phyloP scores from a whole-genome alignment of 352 stramenopile species.

The Phytophthora litchii region DNA sequence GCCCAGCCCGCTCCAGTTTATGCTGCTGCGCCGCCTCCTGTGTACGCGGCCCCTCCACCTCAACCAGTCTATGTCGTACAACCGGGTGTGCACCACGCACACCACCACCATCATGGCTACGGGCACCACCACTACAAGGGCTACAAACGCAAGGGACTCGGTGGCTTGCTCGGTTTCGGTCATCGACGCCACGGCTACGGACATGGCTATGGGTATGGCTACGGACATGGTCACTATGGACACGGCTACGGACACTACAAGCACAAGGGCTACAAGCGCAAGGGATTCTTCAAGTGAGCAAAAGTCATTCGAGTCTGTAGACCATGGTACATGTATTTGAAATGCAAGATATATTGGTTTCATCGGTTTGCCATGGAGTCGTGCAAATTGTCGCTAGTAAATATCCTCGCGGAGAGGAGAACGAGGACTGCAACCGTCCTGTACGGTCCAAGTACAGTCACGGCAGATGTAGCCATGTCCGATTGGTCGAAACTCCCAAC shows the following conservation, averaged over 20 bases:
- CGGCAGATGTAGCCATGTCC: conserved; percentile 13
- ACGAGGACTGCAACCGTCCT: too few species aligned
- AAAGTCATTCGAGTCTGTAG: background rate
- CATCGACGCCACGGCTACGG: conserved; percentile 13
- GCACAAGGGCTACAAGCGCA: conserved; percentile 42
- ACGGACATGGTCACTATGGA: conserved; percentile 26
- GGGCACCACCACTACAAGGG: conserved; percentile 30
- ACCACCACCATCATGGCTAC: conserved; percentile 30
- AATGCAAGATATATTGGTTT: conserved; percentile 12
- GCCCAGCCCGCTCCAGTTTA: conserved; percentile 7
- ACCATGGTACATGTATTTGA: conserved; percentile 5
- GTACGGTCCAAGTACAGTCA: too few species aligned
- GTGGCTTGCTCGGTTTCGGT: conserved; percentile 25
- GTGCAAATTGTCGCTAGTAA: too few species aligned
- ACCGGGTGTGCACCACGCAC: conserved; percentile 30
- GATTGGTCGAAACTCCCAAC: conserved; percentile 8
- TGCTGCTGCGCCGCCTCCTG: conserved; percentile 14
- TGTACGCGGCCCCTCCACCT: conserved; percentile 15
- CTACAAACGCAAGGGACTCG: conserved; percentile 28
- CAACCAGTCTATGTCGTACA: conserved; percentile 42
- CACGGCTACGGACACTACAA: conserved; percentile 34
- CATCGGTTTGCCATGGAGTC: conserved; percentile 7
- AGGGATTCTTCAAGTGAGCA: conserved; percentile 34
- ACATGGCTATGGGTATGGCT: conserved; percentile 17
- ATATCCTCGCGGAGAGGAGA: too few species aligned